Percentiles rank a stretch among this genome's conserved stretches.
Evolutionary conservation across 139 green algal genomes (phyloP).

Genomic region (Pseudopediastrum boryanum): DNA sequence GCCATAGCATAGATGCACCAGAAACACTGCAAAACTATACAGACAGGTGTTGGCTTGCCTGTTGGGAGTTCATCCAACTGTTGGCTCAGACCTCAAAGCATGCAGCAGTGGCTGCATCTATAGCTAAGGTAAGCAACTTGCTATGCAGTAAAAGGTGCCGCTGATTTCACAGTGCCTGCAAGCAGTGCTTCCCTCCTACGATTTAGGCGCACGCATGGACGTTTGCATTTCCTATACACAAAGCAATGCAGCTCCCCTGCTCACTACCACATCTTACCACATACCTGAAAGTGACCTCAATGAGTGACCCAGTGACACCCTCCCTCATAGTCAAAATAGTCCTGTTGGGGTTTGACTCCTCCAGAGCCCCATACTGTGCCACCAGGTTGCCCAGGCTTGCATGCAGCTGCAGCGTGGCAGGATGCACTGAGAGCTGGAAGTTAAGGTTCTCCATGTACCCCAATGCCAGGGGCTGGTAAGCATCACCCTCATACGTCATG

Average conservation of each 20-base stretch:
- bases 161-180: too few relatives aligned
- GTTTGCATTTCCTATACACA: not conserved
- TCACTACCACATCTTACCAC: not conserved
- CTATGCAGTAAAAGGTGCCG: too few relatives aligned
- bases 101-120: too few relatives aligned
- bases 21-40: too few relatives aligned
- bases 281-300: slow-evolving; percentile 67
- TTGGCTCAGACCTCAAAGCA: too few relatives aligned
- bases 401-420: slow-evolving; percentile 51
- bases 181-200: too few relatives aligned
- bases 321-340: slow-evolving; percentile 61
- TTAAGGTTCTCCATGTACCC: slow-evolving; percentile 65
- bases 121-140: too few relatives aligned
- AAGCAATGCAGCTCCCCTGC: too few relatives aligned
- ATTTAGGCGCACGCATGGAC: not conserved
- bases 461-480: slow-evolving; percentile 46
- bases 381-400: slow-evolving; percentile 78
- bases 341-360: slow-evolving; percentile 61
- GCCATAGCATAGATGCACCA: too few relatives aligned
- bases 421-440: slow-evolving; percentile 54
- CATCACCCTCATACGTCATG: slow-evolving; percentile 68
- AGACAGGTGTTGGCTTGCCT: too few relatives aligned
- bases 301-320: slow-evolving; percentile 65
- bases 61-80: too few relatives aligned
- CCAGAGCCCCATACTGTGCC: slow-evolving; percentile 58